Percentiles rank a stretch among this genome's conserved stretches.
Evolutionary conservation across 495 filamentous ascomycete genomes (phyloP).

Genomic region (Astrothelium macrocarpum): DNA sequence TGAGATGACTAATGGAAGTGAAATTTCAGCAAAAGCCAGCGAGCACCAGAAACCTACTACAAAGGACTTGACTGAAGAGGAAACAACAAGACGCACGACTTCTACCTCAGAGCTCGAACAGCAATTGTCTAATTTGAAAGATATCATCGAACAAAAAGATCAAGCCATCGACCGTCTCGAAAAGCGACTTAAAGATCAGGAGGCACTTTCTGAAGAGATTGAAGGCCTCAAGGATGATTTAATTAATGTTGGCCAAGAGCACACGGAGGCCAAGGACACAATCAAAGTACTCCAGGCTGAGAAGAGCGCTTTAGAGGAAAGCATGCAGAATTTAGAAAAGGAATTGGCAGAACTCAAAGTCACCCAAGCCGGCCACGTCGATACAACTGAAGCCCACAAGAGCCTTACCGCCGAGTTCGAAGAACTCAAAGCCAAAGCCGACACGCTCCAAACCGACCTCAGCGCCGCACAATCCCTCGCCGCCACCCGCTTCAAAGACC

Average conservation of each 20-base stretch:
- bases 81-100: slow-evolving; percentile 24
- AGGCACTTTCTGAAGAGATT: slow-evolving; percentile 77
- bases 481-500: slow-evolving; percentile 74
- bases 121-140: slow-evolving; percentile 34
- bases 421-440: slow-evolving; percentile 57
- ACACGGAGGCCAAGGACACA: slow-evolving; percentile 72
- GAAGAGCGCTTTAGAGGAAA: slow-evolving; percentile 38
- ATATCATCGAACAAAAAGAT: slow-evolving; percentile 63
- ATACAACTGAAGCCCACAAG: slow-evolving; percentile 46
- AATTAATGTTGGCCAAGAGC: slow-evolving; percentile 62
- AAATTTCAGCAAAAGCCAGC: neutral
- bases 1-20: neutral
- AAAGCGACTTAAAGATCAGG: slow-evolving; percentile 59
- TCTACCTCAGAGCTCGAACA: neutral
- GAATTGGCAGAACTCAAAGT: slow-evolving; percentile 43
- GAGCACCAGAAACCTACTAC: neutral
- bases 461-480: slow-evolving; percentile 79
- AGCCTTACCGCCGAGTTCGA: slow-evolving; percentile 63
- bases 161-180: slow-evolving; percentile 55
- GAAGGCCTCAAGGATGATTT: slow-evolving; percentile 73
- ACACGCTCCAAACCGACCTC: slow-evolving; percentile 69
- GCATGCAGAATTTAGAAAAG: slow-evolving; percentile 15
- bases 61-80: slow-evolving; percentile 17
- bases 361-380: slow-evolving; percentile 42
- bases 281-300: slow-evolving; percentile 57